Conservation (phyloP, 371 early-diverging fungal genomes). For the Rhizopus arrhizus region DNA sequence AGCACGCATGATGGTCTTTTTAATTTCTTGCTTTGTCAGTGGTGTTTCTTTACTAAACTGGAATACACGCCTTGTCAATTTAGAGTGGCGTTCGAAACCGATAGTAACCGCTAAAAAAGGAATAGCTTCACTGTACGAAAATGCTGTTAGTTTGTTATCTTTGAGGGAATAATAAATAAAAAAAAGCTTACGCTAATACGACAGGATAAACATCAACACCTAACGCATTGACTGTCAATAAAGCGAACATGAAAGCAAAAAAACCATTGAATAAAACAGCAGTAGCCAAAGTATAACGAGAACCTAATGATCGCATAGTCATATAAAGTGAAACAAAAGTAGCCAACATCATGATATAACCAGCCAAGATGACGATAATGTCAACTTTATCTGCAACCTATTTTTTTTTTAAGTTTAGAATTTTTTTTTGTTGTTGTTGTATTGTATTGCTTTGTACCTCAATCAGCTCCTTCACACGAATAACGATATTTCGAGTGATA, state of each 20-base stretch:
- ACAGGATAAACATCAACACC: slow-evolving; percentile 75
- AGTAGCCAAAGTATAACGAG: slow-evolving; percentile 74
- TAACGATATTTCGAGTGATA: slow-evolving; percentile 52
- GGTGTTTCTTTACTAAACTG: slow-evolving; percentile 40
- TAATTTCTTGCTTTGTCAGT: slow-evolving; percentile 53
- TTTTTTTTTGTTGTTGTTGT: background rate
- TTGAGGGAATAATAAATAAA: slow-evolving; percentile 6
- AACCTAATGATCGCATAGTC: slow-evolving; percentile 88
- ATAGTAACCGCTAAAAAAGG: slow-evolving; percentile 93
- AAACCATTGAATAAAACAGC: slow-evolving; percentile 71
- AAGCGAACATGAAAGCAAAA: slow-evolving; percentile 79
- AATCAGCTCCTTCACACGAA: slow-evolving; percentile 61
- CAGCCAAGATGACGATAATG: slow-evolving; percentile 76
- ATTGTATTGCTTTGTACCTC: slow-evolving; percentile 34
- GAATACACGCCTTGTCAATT: slow-evolving; percentile 81
- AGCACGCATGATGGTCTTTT: slow-evolving; percentile 69
- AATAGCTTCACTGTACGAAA: slow-evolving; percentile 71
- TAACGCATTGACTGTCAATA: slow-evolving; percentile 66
- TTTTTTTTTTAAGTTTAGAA: slow-evolving; percentile 6
- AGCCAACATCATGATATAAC: slow-evolving; percentile 84
- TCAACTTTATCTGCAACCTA: slow-evolving; percentile 79
- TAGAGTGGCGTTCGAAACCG: slow-evolving; percentile 88
- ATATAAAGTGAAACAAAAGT: slow-evolving; percentile 81
- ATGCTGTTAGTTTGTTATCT: background rate
- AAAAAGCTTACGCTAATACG: slow-evolving; percentile 58